These are phyloP conservation scores for Boletus patriciae DNA, from an alignment of 768 basidiomycete genomes.

Conservation along the genomic window DNA sequence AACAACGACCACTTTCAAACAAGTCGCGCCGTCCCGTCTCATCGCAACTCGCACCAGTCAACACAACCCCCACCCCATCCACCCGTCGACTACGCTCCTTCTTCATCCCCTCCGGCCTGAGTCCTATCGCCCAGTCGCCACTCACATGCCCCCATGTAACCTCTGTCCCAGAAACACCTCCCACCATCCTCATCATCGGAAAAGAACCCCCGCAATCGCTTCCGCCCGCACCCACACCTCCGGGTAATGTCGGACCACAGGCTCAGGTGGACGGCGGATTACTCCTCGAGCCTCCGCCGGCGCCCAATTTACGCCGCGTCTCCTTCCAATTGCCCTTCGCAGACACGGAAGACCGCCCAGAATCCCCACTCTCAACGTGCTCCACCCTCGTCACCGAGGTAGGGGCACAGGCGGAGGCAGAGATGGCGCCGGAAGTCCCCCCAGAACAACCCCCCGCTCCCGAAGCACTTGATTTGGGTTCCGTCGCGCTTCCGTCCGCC, in stretches of 20 bases:
- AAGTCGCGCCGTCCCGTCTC: background rate
- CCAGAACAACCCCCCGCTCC: background rate
- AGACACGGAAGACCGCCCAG: background rate
- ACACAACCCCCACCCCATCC: background rate
- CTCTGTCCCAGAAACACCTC: background rate
- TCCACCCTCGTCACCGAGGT: conserved; percentile 15
- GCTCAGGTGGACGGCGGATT: background rate
- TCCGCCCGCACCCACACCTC: background rate
- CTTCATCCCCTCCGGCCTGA: background rate
- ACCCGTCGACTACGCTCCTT: background rate
- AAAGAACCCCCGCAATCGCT: background rate
- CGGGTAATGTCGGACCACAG: background rate
- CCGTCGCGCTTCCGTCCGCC: background rate
- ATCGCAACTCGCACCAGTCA: background rate
- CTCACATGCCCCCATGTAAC: background rate
- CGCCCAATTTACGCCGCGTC: background rate
- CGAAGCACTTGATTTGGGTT: background rate
- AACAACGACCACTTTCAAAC: background rate
- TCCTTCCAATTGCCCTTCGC: conserved; percentile 9
- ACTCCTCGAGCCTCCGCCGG: background rate
- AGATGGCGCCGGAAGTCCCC: background rate
- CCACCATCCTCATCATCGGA: conserved; percentile 17
- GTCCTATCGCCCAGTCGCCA: background rate
- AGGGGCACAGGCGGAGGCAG: background rate
- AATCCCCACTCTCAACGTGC: conserved; percentile 6